These are phyloP conservation scores for Massospora cicadina DNA, from an alignment of 371 early-diverging fungal species.

Conservation along the genomic window DNA sequence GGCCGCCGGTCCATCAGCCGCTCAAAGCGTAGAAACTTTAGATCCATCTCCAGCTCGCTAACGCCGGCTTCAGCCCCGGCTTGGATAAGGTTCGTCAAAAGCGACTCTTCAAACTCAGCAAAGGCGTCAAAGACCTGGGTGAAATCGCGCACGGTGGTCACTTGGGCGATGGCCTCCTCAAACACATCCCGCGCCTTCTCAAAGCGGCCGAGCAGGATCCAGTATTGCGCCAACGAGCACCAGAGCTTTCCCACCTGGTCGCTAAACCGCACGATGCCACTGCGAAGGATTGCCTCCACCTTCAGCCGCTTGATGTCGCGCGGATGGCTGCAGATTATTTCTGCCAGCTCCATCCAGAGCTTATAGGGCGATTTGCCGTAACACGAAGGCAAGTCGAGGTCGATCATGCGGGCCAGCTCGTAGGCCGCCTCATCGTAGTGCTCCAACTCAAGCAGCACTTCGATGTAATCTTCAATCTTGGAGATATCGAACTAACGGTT, in stretches of 20 bases:
- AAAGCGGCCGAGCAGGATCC: constrained; percentile 52
- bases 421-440: constrained; percentile 72
- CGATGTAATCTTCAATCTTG: constrained; percentile 51
- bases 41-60: constrained; percentile 59
- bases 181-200: constrained; percentile 80
- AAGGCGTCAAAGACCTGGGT: constrained; percentile 90
- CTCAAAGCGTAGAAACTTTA: constrained; percentile 70
- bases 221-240: constrained; percentile 69
- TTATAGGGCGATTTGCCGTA: constrained; percentile 62
- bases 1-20: constrained; percentile 83
- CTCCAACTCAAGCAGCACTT: constrained; percentile 40
- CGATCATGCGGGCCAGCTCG: constrained; percentile 49
- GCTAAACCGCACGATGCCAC: constrained; percentile 66
- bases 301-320: constrained; percentile 35
- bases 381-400: constrained; percentile 41
- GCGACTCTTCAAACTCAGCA: constrained; percentile 73
- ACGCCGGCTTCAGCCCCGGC: constrained; percentile 30
- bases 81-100: constrained; percentile 62
- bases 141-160: constrained; percentile 85
- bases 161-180: constrained; percentile 74
- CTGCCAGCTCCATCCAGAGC: constrained; percentile 76
- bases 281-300: constrained; percentile 70
- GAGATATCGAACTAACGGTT: constrained; percentile 40
- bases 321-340: constrained; percentile 62
- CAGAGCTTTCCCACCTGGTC: constrained; percentile 79